These are phyloP conservation scores for Penicillium silybi DNA, from an alignment of 495 filamentous ascomycete genomes.

Conservation along the genomic window DNA sequence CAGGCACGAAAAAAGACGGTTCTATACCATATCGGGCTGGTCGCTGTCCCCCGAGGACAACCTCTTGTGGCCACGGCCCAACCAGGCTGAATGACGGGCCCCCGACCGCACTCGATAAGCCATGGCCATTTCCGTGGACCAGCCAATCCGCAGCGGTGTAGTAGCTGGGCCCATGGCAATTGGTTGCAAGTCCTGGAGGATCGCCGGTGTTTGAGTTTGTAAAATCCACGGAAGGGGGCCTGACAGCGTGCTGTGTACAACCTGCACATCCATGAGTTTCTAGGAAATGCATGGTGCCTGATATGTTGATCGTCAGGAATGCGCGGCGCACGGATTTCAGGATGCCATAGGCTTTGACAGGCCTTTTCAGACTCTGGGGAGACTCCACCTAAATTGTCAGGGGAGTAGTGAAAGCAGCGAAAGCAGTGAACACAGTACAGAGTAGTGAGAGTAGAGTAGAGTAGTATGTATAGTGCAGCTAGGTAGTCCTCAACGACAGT, in stretches of 20 bases:
- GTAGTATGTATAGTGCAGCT: too few species aligned
- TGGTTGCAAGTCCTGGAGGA: conserved; percentile 22
- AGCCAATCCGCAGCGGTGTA: conserved; percentile 17
- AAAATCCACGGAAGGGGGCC: conserved; percentile 14
- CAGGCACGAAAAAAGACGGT: conserved; percentile 7
- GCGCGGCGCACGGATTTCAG: background rate
- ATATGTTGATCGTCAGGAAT: background rate
- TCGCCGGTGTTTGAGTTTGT: conserved; percentile 25
- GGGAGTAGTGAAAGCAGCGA: too few species aligned
- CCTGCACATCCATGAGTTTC: background rate
- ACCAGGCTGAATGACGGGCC: conserved; percentile 17
- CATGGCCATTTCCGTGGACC: conserved; percentile 18
- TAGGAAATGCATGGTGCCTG: background rate
- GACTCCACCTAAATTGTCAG: too few species aligned
- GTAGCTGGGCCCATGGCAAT: conserved; percentile 14
- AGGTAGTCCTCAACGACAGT: too few species aligned
- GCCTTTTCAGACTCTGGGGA: background rate
- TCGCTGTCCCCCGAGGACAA: conserved; percentile 5
- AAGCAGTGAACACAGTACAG: too few species aligned
- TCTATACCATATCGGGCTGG: conserved; percentile 11
- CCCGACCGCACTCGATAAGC: conserved; percentile 23
- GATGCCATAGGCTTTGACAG: background rate
- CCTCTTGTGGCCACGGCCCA: conserved; percentile 28
- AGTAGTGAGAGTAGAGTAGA: too few species aligned
- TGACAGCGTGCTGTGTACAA: background rate